phyloP scores from a whole-genome alignment of 2,329 filamentous ascomycete species.

The Tolypocladium amazonense region DNA sequence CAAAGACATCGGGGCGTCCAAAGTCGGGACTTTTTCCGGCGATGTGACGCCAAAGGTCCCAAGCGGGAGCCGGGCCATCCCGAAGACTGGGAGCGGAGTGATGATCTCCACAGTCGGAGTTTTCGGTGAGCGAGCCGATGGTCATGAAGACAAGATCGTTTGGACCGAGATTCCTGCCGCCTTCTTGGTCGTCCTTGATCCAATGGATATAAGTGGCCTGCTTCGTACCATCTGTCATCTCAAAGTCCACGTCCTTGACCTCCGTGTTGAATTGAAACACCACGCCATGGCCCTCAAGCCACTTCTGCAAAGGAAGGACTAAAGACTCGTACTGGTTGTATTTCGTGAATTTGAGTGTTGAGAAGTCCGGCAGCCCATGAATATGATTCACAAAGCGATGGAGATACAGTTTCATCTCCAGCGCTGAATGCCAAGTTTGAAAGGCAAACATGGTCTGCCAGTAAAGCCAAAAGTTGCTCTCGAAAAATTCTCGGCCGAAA shows the following conservation, averaged over 20 bases:
- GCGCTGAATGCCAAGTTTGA: constrained; percentile 26
- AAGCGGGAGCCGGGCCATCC: background rate
- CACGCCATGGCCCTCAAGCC: background rate
- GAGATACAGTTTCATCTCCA: constrained; percentile 14
- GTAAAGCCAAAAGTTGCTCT: constrained; percentile 10
- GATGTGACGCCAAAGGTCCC: background rate
- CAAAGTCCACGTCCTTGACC: background rate
- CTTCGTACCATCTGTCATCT: background rate
- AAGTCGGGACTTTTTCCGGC: background rate
- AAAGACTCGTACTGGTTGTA: background rate
- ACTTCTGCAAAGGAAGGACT: background rate
- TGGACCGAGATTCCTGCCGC: background rate
- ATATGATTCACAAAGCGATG: background rate
- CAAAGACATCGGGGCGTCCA: background rate
- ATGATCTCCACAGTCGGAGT: background rate
- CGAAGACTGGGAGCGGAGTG: background rate
- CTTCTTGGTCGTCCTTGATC: background rate
- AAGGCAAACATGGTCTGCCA: background rate
- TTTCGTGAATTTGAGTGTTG: background rate
- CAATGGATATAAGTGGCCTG: background rate
- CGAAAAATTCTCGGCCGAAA: constrained; percentile 3
- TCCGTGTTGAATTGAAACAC: background rate
- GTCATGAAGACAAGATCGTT: background rate
- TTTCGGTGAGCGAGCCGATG: background rate
- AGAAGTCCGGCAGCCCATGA: background rate